phyloP scores from a whole-genome alignment of 495 filamentous ascomycete genomes.

The Pyrenopolyporus hunteri region DNA sequence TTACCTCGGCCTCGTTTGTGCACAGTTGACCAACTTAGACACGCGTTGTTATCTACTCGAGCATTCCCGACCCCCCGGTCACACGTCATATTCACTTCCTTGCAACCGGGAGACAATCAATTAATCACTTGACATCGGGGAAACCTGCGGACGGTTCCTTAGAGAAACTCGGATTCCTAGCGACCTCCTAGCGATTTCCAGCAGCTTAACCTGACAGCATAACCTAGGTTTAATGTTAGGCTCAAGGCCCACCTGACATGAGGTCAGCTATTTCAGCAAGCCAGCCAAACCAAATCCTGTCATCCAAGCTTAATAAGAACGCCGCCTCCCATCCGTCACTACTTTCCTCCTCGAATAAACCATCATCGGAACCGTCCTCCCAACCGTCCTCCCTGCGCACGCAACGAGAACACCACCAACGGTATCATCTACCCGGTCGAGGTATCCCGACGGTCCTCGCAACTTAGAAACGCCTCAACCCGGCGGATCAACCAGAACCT shows the following conservation, averaged over 20 bases:
- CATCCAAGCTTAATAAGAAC: slow-evolving; percentile 35
- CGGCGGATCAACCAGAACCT: slow-evolving; percentile 13
- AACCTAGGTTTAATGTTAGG: slow-evolving; percentile 24
- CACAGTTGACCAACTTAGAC: background rate
- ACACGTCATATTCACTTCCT: slow-evolving; percentile 33
- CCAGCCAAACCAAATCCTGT: slow-evolving; percentile 27
- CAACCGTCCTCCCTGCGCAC: slow-evolving; percentile 6
- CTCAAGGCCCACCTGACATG: slow-evolving; percentile 39
- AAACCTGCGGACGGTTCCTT: slow-evolving; percentile 6
- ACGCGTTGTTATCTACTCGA: slow-evolving; percentile 4
- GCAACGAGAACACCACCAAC: background rate
- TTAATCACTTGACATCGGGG: slow-evolving; percentile 16
- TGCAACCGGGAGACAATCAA: slow-evolving; percentile 18
- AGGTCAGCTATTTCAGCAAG: slow-evolving; percentile 36
- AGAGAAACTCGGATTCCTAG: slow-evolving; percentile 5
- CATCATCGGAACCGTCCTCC: slow-evolving; percentile 1
- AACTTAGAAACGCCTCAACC: slow-evolving; percentile 11
- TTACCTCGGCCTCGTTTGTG: slow-evolving; percentile 5
- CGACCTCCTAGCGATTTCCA: background rate
- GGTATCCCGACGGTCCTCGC: slow-evolving; percentile 3
- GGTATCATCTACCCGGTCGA: slow-evolving; percentile 3
- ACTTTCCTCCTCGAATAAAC: slow-evolving; percentile 7
- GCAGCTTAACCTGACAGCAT: slow-evolving; percentile 3
- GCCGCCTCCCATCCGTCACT: slow-evolving; percentile 18
- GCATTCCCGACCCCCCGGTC: background rate